Conservation (phyloP, 2,329 filamentous ascomycete genomes). For the Coniella lustricola region DNA sequence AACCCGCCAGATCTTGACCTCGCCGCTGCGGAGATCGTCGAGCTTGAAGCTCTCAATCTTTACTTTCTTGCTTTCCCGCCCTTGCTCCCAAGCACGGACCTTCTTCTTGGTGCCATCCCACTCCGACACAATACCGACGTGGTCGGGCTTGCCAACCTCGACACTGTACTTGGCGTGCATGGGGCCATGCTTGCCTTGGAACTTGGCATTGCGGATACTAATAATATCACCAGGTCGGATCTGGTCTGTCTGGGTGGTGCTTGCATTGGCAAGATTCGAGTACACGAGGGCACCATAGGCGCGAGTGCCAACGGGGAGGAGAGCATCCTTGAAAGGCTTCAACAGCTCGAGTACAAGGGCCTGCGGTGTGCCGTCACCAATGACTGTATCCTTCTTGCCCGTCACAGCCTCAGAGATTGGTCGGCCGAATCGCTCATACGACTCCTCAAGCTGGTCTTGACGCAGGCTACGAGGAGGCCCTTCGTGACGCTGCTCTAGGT, state of each 20-base stretch:
- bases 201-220: constrained; percentile 83
- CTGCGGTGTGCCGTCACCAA: constrained; percentile 78
- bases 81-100: constrained; percentile 91
- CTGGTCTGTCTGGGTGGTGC: constrained; percentile 82
- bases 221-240: constrained; percentile 89
- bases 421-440: constrained; percentile 74
- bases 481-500: constrained; percentile 81
- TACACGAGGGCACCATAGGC: constrained; percentile 91
- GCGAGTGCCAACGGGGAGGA: constrained; percentile 79
- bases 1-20: constrained; percentile 95
- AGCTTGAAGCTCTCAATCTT: constrained; percentile 92
- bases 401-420: constrained; percentile 64
- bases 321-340: constrained; percentile 62
- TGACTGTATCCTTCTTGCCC: constrained; percentile 67
- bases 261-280: constrained; percentile 89
- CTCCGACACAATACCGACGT: constrained; percentile 86
- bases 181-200: constrained; percentile 89
- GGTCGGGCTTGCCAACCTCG: constrained; percentile 82
- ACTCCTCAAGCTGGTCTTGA: constrained; percentile 87
- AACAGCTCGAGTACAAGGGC: constrained; percentile 75
- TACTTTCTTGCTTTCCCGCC: constrained; percentile 85
- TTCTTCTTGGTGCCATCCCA: constrained; percentile 99
- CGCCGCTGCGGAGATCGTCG: constrained; percentile 83
- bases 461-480: constrained; percentile 71
- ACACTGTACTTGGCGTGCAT: constrained; percentile 91